These are phyloP conservation scores for Leonotis leonurus DNA, from an alignment of 257 asterid genomes.

Conservation along the genomic window DNA sequence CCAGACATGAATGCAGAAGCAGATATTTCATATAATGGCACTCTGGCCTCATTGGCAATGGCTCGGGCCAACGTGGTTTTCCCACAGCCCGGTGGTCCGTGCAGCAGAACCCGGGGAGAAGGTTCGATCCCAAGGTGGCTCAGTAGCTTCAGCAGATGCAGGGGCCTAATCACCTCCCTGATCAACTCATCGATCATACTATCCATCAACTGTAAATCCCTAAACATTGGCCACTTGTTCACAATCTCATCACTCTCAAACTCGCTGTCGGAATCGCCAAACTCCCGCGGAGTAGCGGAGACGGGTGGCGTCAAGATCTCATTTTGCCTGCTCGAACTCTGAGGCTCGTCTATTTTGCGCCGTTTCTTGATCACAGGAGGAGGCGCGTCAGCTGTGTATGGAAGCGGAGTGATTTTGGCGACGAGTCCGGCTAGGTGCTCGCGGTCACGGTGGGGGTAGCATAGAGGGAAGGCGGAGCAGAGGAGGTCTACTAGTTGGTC, in stretches of 20 bases:
- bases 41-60: slow-evolving; percentile 81
- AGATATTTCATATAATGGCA: slow-evolving; percentile 66
- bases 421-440: neutral
- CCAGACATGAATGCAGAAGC: slow-evolving; percentile 91
- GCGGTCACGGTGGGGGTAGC: neutral
- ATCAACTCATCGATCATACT: slow-evolving; percentile 50
- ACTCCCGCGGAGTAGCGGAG: neutral
- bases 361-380: neutral
- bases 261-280: neutral
- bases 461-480: neutral
- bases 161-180: slow-evolving; percentile 63
- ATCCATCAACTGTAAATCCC: slow-evolving; percentile 63
- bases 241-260: neutral
- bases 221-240: slow-evolving; percentile 45
- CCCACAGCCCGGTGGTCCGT: slow-evolving; percentile 98
- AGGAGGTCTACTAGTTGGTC: neutral
- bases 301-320: neutral
- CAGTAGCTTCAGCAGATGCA: slow-evolving; percentile 50
- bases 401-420: neutral
- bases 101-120: slow-evolving; percentile 58
- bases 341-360: neutral
- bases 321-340: neutral
- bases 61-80: slow-evolving; percentile 89
- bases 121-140: slow-evolving; percentile 59
- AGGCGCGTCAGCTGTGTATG: neutral